Base-by-base conservation (phyloP, 495 filamentous ascomycete genomes). In the Annulohypoxylon nitens region DNA sequence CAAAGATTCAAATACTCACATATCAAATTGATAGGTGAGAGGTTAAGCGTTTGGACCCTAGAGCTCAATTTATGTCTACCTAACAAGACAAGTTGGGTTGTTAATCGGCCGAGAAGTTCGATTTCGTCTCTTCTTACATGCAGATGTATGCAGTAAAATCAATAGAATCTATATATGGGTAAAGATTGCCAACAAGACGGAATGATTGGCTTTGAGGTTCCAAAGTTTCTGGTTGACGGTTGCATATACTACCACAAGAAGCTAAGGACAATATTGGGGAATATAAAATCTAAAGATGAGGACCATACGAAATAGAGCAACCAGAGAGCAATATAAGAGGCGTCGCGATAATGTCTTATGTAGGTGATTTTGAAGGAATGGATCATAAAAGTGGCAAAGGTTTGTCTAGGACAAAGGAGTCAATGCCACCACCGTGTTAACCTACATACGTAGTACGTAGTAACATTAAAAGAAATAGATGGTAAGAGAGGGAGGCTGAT, bases 261-360 rank as follows among this genome's bases (percentile, higher is more conserved):
- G 34, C 55, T 66, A 67, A 62, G 69, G 71, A 62, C 66, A 57
- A 74, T 67, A 67, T 74, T 74, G 61, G 57, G 55, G 57, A 60
- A 53, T 33, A 6, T 8, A 39, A 14, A 30, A 59, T n/a, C 50
- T 33, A 41, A 47, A 7, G 47, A 45, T 8, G 39, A 54, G 43
- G 37, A 64, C 60, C 20, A 61, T 23, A 69, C 34, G 45, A 74
- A 47, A 54, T 16, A 50, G 48, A 73, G 70, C 33, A 64, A 33
- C 33, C 14, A 65, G 12, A 23, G 11, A 53, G 64, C 33, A 64
- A 53, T 48, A 20, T 69, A 18, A 23, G 9, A 51, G 33, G 10
- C 12, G 59, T 60, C 37, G 59, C 23, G 48, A 26, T 53, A 53
- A 53, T 48, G 16, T 64, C 33, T 39, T 4, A 30, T 30, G 30